phyloP scores from a whole-genome alignment of 2,329 filamentous ascomycete species.

The Colletotrichum kahawae region DNA sequence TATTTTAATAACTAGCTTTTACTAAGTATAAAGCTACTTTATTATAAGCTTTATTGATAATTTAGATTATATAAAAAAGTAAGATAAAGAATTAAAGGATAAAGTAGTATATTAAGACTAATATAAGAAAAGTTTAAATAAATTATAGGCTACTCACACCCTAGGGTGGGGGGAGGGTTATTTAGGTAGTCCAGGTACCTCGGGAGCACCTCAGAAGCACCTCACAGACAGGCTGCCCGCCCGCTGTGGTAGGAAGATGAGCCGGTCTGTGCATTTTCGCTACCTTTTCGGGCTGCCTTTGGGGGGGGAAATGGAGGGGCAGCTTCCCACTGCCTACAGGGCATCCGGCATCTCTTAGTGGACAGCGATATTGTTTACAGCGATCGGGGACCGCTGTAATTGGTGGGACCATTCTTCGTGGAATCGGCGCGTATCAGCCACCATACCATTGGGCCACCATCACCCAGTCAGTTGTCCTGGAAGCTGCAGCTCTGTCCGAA shows the following conservation, averaged over 20 bases:
- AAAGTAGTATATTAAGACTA: too few species aligned
- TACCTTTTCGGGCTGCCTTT: background rate
- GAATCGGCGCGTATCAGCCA: conserved; percentile 1
- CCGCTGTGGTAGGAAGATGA: background rate
- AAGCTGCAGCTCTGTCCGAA: background rate
- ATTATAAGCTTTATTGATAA: too few species aligned
- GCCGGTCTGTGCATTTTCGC: conserved; percentile 10
- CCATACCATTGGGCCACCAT: background rate
- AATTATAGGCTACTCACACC: too few species aligned
- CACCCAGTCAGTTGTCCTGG: background rate
- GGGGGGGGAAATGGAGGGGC: conserved; percentile 3
- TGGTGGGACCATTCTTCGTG: conserved; percentile 5
- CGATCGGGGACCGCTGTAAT: background rate
- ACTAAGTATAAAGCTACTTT: too few species aligned
- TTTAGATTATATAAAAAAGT: too few species aligned
- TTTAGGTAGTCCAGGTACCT: background rate
- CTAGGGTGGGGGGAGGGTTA: too few species aligned
- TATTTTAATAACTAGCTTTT: too few species aligned
- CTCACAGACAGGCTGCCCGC: background rate
- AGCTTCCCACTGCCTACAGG: background rate
- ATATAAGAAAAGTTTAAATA: too few species aligned
- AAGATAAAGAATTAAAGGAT: too few species aligned
- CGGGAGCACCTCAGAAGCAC: background rate
- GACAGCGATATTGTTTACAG: background rate
- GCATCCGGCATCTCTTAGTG: background rate